These are phyloP conservation scores for Nicotiana noctiflora DNA, from an alignment of 257 asterid species.

Conservation along the genomic window DNA sequence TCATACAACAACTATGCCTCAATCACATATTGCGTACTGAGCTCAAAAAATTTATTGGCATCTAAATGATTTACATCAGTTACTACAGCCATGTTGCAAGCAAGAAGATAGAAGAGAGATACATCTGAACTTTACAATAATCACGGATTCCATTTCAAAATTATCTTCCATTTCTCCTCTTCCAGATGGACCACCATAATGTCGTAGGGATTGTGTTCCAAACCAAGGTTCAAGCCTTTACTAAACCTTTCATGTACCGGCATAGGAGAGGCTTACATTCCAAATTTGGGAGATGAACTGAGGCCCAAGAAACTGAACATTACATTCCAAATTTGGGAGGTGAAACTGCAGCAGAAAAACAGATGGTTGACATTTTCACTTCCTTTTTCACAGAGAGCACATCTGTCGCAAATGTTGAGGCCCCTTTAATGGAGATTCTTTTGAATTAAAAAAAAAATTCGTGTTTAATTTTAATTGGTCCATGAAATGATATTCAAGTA, in stretches of 20 bases:
- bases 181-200: background rate
- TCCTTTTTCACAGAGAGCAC: background rate
- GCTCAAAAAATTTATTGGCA: background rate
- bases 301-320: background rate
- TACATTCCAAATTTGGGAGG: conserved; percentile 1
- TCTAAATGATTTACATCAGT: conserved; percentile 1
- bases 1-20: background rate
- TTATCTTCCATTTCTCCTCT: background rate
- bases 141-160: background rate
- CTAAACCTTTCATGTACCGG: background rate
- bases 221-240: background rate
- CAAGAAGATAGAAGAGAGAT: background rate
- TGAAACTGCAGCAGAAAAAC: background rate
- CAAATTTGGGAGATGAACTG: too few relatives aligned
- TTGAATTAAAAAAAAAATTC: background rate
- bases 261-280: background rate
- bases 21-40: background rate
- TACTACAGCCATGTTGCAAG: background rate
- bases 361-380: background rate
- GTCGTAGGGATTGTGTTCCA: background rate
- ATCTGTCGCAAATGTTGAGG: background rate
- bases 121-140: background rate
- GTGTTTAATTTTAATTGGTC: background rate
- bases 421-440: background rate
- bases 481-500: background rate